A percentile compares a stretch with the other conserved stretches of the same genome.
Evolutionary conservation across 2,329 filamentous ascomycete genomes (phyloP).

Genomic region (Tolypocladium inflatum): DNA sequence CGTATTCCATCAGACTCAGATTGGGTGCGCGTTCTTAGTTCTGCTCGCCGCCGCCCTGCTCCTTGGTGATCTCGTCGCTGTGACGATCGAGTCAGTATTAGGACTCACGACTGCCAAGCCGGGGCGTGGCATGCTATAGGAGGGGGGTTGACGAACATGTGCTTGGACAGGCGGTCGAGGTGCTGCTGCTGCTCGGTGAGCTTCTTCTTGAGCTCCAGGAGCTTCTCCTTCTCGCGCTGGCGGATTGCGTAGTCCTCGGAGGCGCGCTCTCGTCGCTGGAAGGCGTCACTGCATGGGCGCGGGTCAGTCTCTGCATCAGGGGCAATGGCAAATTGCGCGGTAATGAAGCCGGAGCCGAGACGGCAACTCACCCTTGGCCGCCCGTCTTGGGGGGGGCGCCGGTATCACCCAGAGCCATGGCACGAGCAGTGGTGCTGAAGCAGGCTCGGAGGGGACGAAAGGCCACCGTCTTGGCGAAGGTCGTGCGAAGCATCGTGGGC

Average conservation of each 20-base stretch:
- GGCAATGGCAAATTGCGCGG: not conserved
- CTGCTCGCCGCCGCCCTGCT: slow-evolving; percentile 60
- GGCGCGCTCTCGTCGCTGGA: slow-evolving; percentile 85
- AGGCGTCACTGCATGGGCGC: slow-evolving; percentile 60
- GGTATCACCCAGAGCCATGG: slow-evolving; percentile 62
- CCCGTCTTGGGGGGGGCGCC: slow-evolving; percentile 48
- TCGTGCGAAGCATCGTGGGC: slow-evolving; percentile 56
- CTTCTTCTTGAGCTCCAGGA: slow-evolving; percentile 63
- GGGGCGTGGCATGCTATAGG: not conserved
- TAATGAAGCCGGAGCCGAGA: not conserved
- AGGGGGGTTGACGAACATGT: slow-evolving; percentile 55
- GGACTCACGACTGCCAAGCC: not conserved
- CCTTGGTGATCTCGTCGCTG: slow-evolving; percentile 70
- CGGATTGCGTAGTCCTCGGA: slow-evolving; percentile 78
- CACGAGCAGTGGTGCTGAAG: slow-evolving; percentile 54
- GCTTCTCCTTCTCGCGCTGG: slow-evolving; percentile 85
- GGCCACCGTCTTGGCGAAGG: slow-evolving; percentile 44
- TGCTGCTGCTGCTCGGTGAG: slow-evolving; percentile 71
- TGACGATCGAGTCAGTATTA: slow-evolving; percentile 2
- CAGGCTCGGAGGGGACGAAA: slow-evolving; percentile 44
- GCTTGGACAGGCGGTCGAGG: slow-evolving; percentile 73
- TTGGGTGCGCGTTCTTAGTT: slow-evolving; percentile 31
- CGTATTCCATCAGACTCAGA: not conserved
- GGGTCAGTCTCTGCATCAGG: slow-evolving; percentile 1
- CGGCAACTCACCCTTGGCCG: slow-evolving; percentile 39